Percentiles rank a stretch among this genome's conserved stretches.
These are phyloP conservation scores for Coemansia sp. DNA, from an alignment of 192 early-diverging fungal species.

Conservation along the genomic window DNA sequence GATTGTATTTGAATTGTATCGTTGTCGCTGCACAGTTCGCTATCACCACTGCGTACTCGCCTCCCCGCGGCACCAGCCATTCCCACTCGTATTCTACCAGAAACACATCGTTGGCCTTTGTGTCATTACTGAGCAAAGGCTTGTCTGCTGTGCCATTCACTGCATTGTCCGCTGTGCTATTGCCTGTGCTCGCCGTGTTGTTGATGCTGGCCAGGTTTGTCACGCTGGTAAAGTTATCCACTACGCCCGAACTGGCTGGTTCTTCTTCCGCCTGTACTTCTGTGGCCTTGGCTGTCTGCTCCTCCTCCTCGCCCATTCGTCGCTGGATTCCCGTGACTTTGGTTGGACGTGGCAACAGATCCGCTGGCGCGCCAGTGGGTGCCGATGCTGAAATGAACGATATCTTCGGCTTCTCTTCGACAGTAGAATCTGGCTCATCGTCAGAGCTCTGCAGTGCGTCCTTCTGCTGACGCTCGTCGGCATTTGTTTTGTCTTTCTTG, in stretches of 20 bases:
- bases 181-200: background rate
- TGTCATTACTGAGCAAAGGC: conserved; percentile 32
- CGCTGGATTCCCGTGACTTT: conserved; percentile 28
- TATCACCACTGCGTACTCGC: conserved; percentile 51
- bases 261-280: background rate
- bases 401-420: conserved; percentile 20
- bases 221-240: background rate
- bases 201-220: background rate
- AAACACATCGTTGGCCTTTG: conserved; percentile 43
- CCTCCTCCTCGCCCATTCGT: background rate
- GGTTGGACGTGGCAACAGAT: conserved; percentile 21
- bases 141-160: conserved; percentile 2
- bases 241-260: background rate
- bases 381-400: conserved; percentile 38
- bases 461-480: background rate
- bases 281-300: background rate
- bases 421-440: background rate
- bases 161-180: background rate
- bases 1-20: conserved; percentile 54
- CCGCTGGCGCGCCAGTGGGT: conserved; percentile 12
- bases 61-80: conserved; percentile 38
- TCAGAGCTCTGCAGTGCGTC: background rate
- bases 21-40: conserved; percentile 50
- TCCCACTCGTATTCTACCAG: conserved; percentile 53
- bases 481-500: conserved; percentile 1